These are phyloP conservation scores for Gentiana dahurica DNA, from an alignment of 257 asterid genomes.

Conservation along the genomic window DNA sequence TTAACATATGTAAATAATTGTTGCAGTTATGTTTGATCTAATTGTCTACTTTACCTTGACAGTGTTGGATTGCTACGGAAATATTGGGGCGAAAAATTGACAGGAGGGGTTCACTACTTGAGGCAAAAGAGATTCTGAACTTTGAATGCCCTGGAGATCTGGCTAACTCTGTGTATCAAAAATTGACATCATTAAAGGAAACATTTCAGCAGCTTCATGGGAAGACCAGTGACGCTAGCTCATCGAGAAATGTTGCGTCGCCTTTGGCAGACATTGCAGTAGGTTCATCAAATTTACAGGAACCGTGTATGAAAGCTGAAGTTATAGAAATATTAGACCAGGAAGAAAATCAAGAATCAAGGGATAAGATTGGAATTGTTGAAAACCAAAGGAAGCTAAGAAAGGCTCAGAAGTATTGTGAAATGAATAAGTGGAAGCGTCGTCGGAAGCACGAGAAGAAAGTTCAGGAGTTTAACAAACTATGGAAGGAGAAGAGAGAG, in stretches of 20 bases:
- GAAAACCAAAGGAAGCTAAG: conserved; percentile 13
- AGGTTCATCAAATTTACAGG: conserved; percentile 14
- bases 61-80: conserved; percentile 42
- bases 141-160: conserved; percentile 32
- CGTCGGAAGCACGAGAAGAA: conserved; percentile 29
- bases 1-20: neutral
- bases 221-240: conserved; percentile 7
- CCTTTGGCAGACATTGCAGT: conserved; percentile 9
- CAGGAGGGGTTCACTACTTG: conserved; percentile 16
- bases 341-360: conserved; percentile 2
- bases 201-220: conserved; percentile 18
- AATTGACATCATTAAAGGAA: conserved; percentile 20
- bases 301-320: conserved; percentile 15
- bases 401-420: conserved; percentile 28
- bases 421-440: conserved; percentile 32
- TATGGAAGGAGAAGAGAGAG: conserved; percentile 31
- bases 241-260: conserved; percentile 9
- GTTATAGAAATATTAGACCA: conserved; percentile 4
- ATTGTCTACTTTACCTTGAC: conserved; percentile 11
- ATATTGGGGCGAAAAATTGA: conserved; percentile 24
- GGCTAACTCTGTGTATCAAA: conserved; percentile 17
- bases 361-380: conserved; percentile 13
- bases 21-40: neutral
- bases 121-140: conserved; percentile 19
- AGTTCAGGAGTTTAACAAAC: conserved; percentile 24